These are phyloP conservation scores for Trifolium pratense DNA, from an alignment of 306 rosid genomes.

Conservation along the genomic window DNA sequence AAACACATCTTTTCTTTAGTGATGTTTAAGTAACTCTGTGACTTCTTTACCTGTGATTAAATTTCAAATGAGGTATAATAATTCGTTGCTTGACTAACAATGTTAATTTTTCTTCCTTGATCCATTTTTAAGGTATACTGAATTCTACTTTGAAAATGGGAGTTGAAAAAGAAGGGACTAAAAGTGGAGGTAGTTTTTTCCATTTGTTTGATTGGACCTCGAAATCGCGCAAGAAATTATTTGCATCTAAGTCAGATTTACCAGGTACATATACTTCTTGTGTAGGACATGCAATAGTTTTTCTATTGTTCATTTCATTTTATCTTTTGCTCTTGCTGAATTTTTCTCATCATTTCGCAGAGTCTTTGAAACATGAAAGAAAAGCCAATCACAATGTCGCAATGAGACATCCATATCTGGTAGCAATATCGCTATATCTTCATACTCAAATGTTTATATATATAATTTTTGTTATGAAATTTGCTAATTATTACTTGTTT, in stretches of 20 bases:
- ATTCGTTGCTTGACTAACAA: constrained; percentile 31
- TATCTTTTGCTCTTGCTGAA: constrained; percentile 36
- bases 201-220: constrained; percentile 93
- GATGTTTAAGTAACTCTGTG: background rate
- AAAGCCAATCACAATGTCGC: constrained; percentile 56
- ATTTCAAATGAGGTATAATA: constrained; percentile 41
- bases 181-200: constrained; percentile 73
- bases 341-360: constrained; percentile 45
- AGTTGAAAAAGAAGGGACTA: constrained; percentile 70
- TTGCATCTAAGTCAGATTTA: constrained; percentile 65
- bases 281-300: background rate
- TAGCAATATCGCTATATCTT: constrained; percentile 38
- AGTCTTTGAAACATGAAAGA: constrained; percentile 57
- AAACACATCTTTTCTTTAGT: too few species aligned
- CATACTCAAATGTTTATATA: constrained; percentile 8
- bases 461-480: background rate
- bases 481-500: background rate
- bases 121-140: constrained; percentile 43
- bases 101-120: constrained; percentile 31
- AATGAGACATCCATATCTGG: constrained; percentile 57
- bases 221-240: constrained; percentile 84
- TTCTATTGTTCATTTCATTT: constrained; percentile 11
- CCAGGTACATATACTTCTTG: constrained; percentile 54
- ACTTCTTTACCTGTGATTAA: background rate
- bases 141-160: constrained; percentile 70